A percentile compares a stretch with the other conserved stretches of the same genome.
Evolutionary conservation across 257 asterid genomes (phyloP).

Genomic region (Thymus mandschuricus): DNA sequence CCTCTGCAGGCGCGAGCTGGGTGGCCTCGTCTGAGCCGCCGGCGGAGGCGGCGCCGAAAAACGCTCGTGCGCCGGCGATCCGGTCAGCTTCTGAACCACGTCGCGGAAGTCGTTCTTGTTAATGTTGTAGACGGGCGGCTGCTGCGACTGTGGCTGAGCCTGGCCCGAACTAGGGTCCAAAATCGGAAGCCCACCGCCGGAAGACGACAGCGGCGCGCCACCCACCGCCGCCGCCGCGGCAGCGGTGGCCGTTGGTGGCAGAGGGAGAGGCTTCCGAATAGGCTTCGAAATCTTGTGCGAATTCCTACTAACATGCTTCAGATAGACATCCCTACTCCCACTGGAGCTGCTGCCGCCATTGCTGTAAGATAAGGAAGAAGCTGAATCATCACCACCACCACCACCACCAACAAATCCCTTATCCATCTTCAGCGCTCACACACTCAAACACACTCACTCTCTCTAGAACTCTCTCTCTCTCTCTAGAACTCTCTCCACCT

Average conservation of each 20-base stretch:
- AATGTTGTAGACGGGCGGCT: constrained; percentile 90
- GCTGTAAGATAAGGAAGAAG: constrained; percentile 25
- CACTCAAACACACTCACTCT: constrained; percentile 9
- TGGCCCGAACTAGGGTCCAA: constrained; percentile 33
- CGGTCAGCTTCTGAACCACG: constrained; percentile 90
- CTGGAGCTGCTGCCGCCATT: constrained; percentile 23
- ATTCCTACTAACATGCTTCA: constrained; percentile 40
- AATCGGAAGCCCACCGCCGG: constrained; percentile 18
- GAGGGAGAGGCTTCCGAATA: constrained; percentile 39
- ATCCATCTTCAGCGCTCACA: constrained; percentile 33
- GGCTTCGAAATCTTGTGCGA: constrained; percentile 49
- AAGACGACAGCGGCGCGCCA: not conserved
- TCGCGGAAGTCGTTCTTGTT: constrained; percentile 85
- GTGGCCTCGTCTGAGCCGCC: constrained; percentile 49
- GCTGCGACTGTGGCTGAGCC: constrained; percentile 47
- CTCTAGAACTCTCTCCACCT: not conserved
- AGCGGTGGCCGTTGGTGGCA: constrained; percentile 22
- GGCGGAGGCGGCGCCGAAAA: constrained; percentile 51
- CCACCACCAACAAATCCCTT: constrained; percentile 33
- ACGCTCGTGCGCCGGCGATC: constrained; percentile 79
- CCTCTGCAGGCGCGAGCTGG: constrained; percentile 81
- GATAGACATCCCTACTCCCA: constrained; percentile 31
- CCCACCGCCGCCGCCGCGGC: constrained; percentile 1
- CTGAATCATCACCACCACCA: constrained; percentile 32
- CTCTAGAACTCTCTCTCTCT: constrained; percentile 21